Conservation (phyloP, 1,139 yeast species). For the Geotrichum aggregatum region DNA sequence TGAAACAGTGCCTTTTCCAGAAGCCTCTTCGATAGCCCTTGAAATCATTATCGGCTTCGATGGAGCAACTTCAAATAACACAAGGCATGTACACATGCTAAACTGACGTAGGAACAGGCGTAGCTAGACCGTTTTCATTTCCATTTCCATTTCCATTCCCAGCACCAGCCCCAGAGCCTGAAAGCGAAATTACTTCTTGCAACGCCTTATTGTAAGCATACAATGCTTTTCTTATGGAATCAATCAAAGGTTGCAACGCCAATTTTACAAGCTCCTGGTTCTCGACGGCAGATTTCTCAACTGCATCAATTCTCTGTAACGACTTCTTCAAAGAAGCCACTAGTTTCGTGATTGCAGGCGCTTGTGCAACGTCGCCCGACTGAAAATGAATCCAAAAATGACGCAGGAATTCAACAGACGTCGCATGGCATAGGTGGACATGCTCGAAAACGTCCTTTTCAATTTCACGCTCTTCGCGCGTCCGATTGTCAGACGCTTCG, state of each 20-base stretch:
- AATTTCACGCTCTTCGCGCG: conserved; percentile 23
- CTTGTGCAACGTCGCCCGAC: conserved; percentile 54
- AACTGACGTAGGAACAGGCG: conserved; percentile 2
- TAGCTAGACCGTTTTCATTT: neutral
- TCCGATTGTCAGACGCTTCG: conserved; percentile 24
- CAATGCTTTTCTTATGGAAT: conserved; percentile 19
- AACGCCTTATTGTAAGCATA: conserved; percentile 20
- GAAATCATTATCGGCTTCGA: too few species aligned
- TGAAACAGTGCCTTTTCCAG: too few species aligned
- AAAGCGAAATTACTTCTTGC: conserved; percentile 6
- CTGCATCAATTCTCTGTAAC: conserved; percentile 44
- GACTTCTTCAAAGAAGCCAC: conserved; percentile 50
- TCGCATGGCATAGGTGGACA: conserved; percentile 50
- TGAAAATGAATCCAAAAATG: conserved; percentile 67
- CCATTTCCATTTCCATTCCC: too few species aligned
- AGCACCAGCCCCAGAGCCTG: too few species aligned
- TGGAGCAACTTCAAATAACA: too few species aligned
- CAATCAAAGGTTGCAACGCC: conserved; percentile 19
- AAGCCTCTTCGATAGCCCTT: too few species aligned
- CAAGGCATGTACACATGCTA: too few species aligned
- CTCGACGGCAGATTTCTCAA: conserved; percentile 30
- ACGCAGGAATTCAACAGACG: conserved; percentile 63
- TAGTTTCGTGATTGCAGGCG: conserved; percentile 45
- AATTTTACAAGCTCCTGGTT: conserved; percentile 15
- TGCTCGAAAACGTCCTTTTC: conserved; percentile 28